These are phyloP conservation scores for Populus trichocarpa DNA, from an alignment of 441 rosid species.

Conservation along the genomic window DNA sequence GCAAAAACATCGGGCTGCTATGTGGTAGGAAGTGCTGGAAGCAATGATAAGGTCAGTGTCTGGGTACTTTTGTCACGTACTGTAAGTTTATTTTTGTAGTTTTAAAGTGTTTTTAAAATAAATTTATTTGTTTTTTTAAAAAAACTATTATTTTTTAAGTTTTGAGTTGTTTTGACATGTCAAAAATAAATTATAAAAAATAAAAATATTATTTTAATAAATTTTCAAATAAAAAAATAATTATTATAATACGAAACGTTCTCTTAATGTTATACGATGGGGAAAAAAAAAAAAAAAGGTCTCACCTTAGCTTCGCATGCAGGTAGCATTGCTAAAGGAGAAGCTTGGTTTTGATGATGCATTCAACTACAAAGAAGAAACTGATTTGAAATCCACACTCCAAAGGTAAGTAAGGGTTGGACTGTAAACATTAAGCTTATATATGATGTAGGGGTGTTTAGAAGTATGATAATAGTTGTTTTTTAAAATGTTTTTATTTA, in stretches of 20 bases:
- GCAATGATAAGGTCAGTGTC: slow-evolving; percentile 40
- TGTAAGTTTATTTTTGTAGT: neutral
- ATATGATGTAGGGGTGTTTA: too few species aligned
- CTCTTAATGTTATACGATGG: neutral
- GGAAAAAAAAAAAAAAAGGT: neutral
- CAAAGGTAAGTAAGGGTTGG: slow-evolving; percentile 28
- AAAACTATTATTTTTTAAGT: neutral
- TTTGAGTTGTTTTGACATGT: too few species aligned
- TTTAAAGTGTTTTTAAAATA: neutral
- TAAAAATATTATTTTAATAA: too few species aligned
- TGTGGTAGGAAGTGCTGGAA: slow-evolving; percentile 58
- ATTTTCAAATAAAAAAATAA: too few species aligned
- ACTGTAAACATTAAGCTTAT: neutral
- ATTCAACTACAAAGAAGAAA: slow-evolving; percentile 65
- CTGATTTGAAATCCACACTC: slow-evolving; percentile 47
- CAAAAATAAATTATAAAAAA: too few species aligned
- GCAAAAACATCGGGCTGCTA: slow-evolving; percentile 54
- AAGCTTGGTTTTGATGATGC: slow-evolving; percentile 78
- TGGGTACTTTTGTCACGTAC: too few species aligned
- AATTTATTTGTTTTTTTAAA: neutral
- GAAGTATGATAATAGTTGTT: too few species aligned
- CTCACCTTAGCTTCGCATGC: neutral
- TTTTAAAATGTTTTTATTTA: too few species aligned
- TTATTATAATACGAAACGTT: too few species aligned
- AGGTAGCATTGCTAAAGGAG: slow-evolving; percentile 61